These are phyloP conservation scores for Moelleriella libera DNA, from an alignment of 2,329 filamentous ascomycete species.

Conservation along the genomic window DNA sequence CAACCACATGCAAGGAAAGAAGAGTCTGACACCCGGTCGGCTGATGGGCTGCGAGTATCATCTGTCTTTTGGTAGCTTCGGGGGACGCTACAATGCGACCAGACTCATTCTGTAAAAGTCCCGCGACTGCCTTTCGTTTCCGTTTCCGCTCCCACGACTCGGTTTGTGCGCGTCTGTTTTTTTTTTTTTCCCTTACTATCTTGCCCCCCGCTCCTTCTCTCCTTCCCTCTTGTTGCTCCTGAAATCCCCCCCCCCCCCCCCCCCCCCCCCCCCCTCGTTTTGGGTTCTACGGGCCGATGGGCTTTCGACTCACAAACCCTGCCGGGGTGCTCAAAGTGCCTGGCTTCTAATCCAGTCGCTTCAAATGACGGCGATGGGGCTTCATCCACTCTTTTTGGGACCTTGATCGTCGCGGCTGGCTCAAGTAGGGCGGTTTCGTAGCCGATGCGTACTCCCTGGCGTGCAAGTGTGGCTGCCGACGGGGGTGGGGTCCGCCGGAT, in stretches of 20 bases:
- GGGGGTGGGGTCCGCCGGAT: background rate
- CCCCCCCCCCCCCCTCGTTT: background rate
- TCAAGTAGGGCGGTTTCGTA: background rate
- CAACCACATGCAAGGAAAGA: conserved; percentile 2
- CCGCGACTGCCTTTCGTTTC: background rate
- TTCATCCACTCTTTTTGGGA: background rate
- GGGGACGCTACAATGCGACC: background rate
- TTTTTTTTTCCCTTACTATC: background rate
- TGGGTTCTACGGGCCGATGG: conserved; percentile 1
- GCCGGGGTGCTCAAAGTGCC: background rate
- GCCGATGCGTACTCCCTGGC: background rate
- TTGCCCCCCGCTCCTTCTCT: too few species aligned
- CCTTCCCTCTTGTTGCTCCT: too few species aligned
- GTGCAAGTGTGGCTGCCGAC: background rate
- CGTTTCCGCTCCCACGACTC: background rate
- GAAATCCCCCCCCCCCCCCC: background rate
- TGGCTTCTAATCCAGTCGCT: background rate
- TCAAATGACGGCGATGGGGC: background rate
- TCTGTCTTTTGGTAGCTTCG: background rate
- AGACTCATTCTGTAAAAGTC: background rate
- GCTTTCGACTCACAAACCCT: conserved; percentile 5
- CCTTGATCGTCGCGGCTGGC: background rate
- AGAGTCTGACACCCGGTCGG: background rate
- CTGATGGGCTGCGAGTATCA: background rate
- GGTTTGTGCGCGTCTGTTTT: background rate